These are phyloP conservation scores for Botrytis cinerea DNA, from an alignment of 2,329 filamentous ascomycete genomes.

Conservation along the genomic window DNA sequence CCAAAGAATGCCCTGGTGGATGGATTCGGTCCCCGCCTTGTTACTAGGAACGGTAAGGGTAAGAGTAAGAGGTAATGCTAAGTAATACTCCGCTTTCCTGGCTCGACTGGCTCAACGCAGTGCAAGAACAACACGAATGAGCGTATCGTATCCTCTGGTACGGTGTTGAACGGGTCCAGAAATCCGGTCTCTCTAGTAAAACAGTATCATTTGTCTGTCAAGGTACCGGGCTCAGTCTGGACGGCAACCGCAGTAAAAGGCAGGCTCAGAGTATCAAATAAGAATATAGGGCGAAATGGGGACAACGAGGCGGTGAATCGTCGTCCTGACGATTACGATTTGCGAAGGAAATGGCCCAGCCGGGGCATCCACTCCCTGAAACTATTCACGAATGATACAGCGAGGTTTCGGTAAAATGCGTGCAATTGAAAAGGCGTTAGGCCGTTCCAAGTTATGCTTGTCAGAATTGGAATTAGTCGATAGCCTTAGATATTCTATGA, in stretches of 20 bases:
- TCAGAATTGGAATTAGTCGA: neutral
- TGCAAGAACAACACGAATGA: conserved; percentile 11
- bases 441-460: conserved; percentile 6
- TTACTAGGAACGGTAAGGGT: neutral
- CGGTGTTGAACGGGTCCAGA: neutral
- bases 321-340: conserved; percentile 25
- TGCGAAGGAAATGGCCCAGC: conserved; percentile 4
- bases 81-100: conserved; percentile 20
- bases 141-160: conserved; percentile 12
- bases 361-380: conserved; percentile 17
- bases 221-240: conserved; percentile 8
- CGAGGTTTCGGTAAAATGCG: conserved; percentile 11
- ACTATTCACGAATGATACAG: conserved; percentile 18
- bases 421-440: conserved; percentile 6
- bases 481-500: conserved; percentile 20
- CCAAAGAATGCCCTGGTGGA: conserved; percentile 21
- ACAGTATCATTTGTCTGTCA: conserved; percentile 1
- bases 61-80: neutral
- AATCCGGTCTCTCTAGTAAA: conserved; percentile 13
- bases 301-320: conserved; percentile 22
- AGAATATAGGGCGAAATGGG: conserved; percentile 15
- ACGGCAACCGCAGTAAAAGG: conserved; percentile 3
- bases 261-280: neutral
- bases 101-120: neutral
- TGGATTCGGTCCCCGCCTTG: conserved; percentile 20